Evolutionary conservation across 768 basidiomycete species (phyloP), one percentile per base, ranked within the genome.

Genomic region (Tricholomella constricta): DNA sequence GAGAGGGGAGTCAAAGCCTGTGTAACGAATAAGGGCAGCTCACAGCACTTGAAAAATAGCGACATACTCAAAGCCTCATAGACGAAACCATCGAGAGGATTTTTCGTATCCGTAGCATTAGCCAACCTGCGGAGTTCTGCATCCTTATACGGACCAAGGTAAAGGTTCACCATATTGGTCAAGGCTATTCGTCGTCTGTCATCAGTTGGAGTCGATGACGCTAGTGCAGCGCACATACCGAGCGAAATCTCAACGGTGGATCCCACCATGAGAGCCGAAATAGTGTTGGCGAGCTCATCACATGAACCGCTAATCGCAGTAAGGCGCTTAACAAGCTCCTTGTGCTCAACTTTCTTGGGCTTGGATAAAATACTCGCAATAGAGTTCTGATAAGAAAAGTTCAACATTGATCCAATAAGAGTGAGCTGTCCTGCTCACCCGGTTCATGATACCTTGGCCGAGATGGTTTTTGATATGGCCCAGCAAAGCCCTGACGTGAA

Each of bases 1-100:
- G 74, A 91, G 85, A 3, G 85, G 79, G 9, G 90, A 88, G 38
- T 87, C 85, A 44, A 89, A 73, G 46, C 90, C 88, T 91, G 47
- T 8, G 47, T 2, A 26, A 58, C 31, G 12, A 52, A 32, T 2
- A 11, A 23, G 23, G 8, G 36, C 38, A 44, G 4, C 34, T 23
- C 10, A 15, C 4, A 29, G 9, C n/a, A 29, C 31, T 9, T 4
- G n/a, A 51, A 15, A 34, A 22, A 19, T 7, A 37, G 19, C 20
- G 0, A 80, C 86, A 60, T 48, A 89, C 88, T 81, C 54, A 90
- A 65, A 12, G 87, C 86, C 65, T 93, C 91, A 17, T 78, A 74
- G 11, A 83, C 79, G 60, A 81, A 84, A 23, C 80, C 83, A 49
- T 79, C 74, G 14, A 92, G 65, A 29, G 69, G 56, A 5, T 62